A percentile compares a stretch with the other conserved stretches of the same genome.
Conservation (phyloP, 2,329 filamentous ascomycete species). For the Fusarium papillatum region DNA sequence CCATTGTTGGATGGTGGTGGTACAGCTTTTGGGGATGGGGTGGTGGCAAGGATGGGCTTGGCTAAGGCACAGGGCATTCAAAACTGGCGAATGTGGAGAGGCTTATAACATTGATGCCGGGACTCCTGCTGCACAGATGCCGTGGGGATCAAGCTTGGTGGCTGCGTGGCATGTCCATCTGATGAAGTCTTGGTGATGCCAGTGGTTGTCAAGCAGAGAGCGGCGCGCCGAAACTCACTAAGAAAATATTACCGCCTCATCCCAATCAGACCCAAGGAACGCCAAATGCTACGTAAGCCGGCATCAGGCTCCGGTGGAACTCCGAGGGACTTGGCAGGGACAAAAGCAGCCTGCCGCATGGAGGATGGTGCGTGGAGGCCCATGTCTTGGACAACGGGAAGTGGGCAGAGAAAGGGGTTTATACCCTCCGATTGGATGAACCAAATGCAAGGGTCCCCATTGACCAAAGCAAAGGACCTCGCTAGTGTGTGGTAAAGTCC, state of each 20-base stretch:
- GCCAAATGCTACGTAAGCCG: constrained; percentile 21
- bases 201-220: not conserved
- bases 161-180: constrained; percentile 15
- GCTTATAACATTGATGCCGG: not conserved
- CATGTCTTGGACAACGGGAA: not conserved
- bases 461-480: not conserved
- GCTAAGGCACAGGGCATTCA: not conserved
- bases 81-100: constrained; percentile 19
- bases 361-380: not conserved
- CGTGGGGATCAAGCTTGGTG: not conserved
- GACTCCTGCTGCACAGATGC: constrained; percentile 2
- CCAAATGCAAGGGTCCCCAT: not conserved
- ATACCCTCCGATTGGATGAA: not conserved
- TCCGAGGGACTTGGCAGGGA: constrained; percentile 6
- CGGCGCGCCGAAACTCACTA: not conserved
- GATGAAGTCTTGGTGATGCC: constrained; percentile 25
- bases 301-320: constrained; percentile 14
- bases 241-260: not conserved
- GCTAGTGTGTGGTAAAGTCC: not conserved
- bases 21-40: not conserved
- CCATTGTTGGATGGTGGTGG: constrained; percentile 23
- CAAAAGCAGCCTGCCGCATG: not conserved
- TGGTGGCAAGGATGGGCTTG: not conserved
- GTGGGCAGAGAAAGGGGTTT: not conserved
- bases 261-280: not conserved